These are phyloP conservation scores for Penicillium salamii DNA, from an alignment of 495 filamentous ascomycete genomes.

Conservation along the genomic window DNA sequence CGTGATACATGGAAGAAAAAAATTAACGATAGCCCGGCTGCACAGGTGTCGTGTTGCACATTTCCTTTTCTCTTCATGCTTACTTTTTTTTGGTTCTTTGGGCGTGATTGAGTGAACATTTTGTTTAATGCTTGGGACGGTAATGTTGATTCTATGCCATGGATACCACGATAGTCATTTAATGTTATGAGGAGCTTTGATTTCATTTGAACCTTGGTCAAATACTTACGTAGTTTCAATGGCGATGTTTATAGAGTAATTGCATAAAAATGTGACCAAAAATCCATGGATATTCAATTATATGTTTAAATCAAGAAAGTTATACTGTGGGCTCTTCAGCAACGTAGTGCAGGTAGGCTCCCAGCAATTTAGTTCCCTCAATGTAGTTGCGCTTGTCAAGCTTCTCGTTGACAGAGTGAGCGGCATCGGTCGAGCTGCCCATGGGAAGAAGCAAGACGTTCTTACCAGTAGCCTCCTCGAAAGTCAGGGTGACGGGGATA, in stretches of 20 bases:
- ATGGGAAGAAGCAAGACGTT: constrained; percentile 94
- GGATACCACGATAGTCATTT: constrained; percentile 27
- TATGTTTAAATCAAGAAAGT: neutral
- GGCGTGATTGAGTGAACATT: constrained; percentile 9
- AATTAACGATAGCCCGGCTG: neutral
- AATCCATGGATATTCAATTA: neutral
- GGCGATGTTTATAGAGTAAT: too few relatives aligned
- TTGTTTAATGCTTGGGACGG: constrained; percentile 21
- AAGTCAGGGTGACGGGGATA: constrained; percentile 94
- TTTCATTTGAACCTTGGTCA: neutral
- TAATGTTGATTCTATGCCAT: constrained; percentile 28
- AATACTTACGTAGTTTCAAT: too few relatives aligned
- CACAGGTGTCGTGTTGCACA: neutral
- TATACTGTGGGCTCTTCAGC: constrained; percentile 72
- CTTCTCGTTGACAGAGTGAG: constrained; percentile 98
- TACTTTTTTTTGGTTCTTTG: constrained; percentile 11
- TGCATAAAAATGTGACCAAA: too few relatives aligned
- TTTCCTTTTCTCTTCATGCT: neutral
- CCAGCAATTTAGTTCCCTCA: constrained; percentile 93
- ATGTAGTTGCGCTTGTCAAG: constrained; percentile 96
- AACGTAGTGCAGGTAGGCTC: constrained; percentile 95
- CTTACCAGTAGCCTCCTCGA: constrained; percentile 98
- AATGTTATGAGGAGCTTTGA: neutral
- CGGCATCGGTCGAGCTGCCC: constrained; percentile 94
- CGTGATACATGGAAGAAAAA: neutral